phyloP scores from a whole-genome alignment of 345 rosid species.

The Salix arbutifolia region DNA sequence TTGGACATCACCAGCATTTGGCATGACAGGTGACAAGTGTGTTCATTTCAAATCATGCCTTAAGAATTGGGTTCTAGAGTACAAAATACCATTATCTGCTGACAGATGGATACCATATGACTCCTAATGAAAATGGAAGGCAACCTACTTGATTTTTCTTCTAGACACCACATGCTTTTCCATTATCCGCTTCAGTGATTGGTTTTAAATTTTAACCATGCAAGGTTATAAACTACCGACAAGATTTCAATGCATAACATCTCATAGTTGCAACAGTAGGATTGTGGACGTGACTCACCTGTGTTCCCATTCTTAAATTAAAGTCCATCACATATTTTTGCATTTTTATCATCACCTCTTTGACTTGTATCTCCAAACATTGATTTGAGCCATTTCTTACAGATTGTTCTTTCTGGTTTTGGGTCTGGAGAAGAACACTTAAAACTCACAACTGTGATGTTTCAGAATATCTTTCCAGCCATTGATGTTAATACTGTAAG shows the following conservation, averaged over 20 bases:
- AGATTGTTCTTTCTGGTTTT: conserved; percentile 96
- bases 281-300: neutral
- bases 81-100: neutral
- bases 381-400: conserved; percentile 18
- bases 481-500: conserved; percentile 93
- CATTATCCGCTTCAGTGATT: neutral
- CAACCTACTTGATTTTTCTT: neutral
- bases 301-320: neutral
- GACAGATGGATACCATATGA: neutral
- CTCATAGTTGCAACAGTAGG: neutral
- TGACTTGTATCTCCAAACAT: neutral
- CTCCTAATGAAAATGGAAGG: neutral
- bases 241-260: neutral
- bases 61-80: neutral
- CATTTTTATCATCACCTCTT: neutral
- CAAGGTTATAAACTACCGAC: neutral
- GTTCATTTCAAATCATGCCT: neutral
- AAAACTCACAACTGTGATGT: conserved; percentile 78
- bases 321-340: neutral
- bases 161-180: neutral
- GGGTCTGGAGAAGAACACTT: conserved; percentile 82
- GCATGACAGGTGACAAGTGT: neutral
- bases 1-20: neutral
- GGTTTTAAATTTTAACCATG: neutral
- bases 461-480: conserved; percentile 93